Evolutionary conservation across 2,329 filamentous ascomycete genomes (phyloP), one percentile per base, ranked within the genome.

Genomic region (Cladosporium sp.): DNA sequence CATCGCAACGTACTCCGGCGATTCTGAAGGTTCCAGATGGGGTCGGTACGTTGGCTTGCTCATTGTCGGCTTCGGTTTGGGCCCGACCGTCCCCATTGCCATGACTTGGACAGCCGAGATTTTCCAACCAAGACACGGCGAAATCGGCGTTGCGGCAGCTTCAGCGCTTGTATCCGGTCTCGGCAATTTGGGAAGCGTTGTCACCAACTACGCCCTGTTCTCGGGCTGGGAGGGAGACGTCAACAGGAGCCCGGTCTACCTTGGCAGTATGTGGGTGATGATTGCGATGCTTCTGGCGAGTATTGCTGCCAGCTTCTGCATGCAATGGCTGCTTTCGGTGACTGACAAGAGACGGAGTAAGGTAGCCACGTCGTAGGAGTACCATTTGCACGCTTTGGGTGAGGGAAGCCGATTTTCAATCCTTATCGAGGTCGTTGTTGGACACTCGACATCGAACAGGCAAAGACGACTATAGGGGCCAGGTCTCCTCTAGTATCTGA

Each of bases 81-180:
- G 90, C 1, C 90, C 90, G 3, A 95, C 90, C 0, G 89, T 95
- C 1, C 90, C 90, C 9, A 92, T 92, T 62, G 92, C 87, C 67
- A 95, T 95, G 90, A 85, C 89, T 30, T 95, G 90, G 90, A 89
- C 87, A 27, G 88, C 83, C 55, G 87, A 95, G 69, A 85, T 95
- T 62, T 95, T 95, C 74, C 89, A 95, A 70, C 79, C 80, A 27
- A 85, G 90, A 11, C 90, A 95, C 63, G 88, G 90, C 40, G 90
- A 95, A 68, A 88, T 95, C 18, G 90, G 90, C 49, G 89, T 95
- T 6, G 90, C 90, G 3, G 86, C 90, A 12, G 89, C 90, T 0
- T 83, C 86, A 1, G 90, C 90, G 2, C 76, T 95, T 9, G 90
- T 95, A 1, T 93, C 88, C 0, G 90, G 90, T 1, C 75, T 94